Conservation (phyloP, 352 stramenopile species). For the Pythium rishiriense region DNA sequence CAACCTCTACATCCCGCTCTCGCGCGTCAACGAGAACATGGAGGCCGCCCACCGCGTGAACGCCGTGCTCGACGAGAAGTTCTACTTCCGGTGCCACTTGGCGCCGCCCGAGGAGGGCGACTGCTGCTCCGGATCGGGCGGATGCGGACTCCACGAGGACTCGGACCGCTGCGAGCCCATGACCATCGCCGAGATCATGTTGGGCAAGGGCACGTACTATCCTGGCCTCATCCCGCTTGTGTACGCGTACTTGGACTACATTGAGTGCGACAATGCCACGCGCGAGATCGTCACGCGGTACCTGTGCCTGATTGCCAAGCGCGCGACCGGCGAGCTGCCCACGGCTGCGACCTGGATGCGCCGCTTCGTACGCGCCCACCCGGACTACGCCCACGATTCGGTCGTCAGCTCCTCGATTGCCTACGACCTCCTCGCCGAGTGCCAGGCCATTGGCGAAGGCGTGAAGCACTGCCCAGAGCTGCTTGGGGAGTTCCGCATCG, state of each 20-base stretch:
- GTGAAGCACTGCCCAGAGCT: slow-evolving; percentile 91
- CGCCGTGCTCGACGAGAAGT: slow-evolving; percentile 94
- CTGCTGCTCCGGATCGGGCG: slow-evolving; percentile 31
- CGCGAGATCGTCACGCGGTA: slow-evolving; percentile 70
- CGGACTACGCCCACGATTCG: slow-evolving; percentile 96
- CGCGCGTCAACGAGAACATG: slow-evolving; percentile 99
- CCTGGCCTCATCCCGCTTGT: slow-evolving; percentile 96
- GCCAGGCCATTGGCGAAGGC: slow-evolving; percentile 96
- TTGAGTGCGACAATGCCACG: slow-evolving; percentile 94
- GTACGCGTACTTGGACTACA: slow-evolving; percentile 97
- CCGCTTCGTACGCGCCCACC: slow-evolving; percentile 93
- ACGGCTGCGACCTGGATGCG: slow-evolving; percentile 97
- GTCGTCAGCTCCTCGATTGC: slow-evolving; percentile 79
- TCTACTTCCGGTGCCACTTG: slow-evolving; percentile 97
- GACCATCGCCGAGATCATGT: slow-evolving; percentile 97
- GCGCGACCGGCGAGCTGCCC: slow-evolving; percentile 94
- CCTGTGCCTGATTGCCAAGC: slow-evolving; percentile 92
- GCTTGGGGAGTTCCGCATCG: slow-evolving; percentile 92
- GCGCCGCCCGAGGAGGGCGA: slow-evolving; percentile 82
- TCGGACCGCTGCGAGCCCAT: slow-evolving; percentile 91
- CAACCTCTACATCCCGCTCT: slow-evolving; percentile 99
- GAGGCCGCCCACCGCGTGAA: slow-evolving; percentile 96
- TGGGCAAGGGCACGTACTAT: slow-evolving; percentile 96
- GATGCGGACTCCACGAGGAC: slow-evolving; percentile 62
- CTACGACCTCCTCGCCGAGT: slow-evolving; percentile 95